Base-by-base conservation (phyloP, 164 flowering plant genomes). In the Paratinospora sagittata region DNA sequence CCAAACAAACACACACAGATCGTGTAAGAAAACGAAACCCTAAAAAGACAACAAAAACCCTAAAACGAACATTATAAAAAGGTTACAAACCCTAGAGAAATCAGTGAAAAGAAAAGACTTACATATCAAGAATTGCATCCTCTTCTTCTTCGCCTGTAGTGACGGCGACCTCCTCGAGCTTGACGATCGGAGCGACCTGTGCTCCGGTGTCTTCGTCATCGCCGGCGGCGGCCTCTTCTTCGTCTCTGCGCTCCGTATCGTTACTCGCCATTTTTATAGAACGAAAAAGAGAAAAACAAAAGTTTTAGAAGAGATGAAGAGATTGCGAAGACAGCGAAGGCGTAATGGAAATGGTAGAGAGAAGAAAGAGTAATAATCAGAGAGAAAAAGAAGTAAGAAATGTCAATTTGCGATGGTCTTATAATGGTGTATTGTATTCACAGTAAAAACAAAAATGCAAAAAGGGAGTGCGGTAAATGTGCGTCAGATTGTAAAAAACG, bases 171-270 rank as follows among this genome's bases (percentile, higher is more conserved):
- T 86, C 96, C 78, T 92, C 92, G 41, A 93, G 96, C 78, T 65
- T 85, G 58, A 89, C 84, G 75, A 93, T 89, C 26, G 98, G 98
- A 7, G 96, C 91, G 16, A 92, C 83, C 71, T 87, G 91, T 9
- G 97, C 98, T 34, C 98, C 98, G 57, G 97, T 90, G 72, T 90
- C 96, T 69, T 92, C 98, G 11, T 92, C 97, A 8, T 90, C 97
- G 7, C 72, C 84, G 49, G 78, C 76, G n/a, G 81, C 79, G 12
- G 78, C 73, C 8, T 80, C 81, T 17, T 84, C 91, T 33, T 84
- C 92, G n/a, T 85, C 87, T 65, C 81, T 77, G 80, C 77, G 86
- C 72, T 83, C 85, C 49, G 85, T 82, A 43, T 86, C 82, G 49
- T 57, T 72, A 71, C 76, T 79, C 16, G 88, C 81, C 88, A 85